phyloP scores from a whole-genome alignment of 1,284 basidiomycete genomes.

The Ceratobasidium sp. region DNA sequence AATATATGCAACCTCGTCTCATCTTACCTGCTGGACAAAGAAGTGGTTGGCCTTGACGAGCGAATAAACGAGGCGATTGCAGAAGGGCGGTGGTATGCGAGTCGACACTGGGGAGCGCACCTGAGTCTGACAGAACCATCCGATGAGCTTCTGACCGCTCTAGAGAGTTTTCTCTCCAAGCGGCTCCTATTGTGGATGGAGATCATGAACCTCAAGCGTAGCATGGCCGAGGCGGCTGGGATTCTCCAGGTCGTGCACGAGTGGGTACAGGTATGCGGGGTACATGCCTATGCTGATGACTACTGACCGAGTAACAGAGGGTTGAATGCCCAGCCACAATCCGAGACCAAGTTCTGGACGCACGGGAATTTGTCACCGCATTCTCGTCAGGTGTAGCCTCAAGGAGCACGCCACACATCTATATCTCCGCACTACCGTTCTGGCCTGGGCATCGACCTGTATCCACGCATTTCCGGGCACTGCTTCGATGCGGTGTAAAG shows the following conservation, averaged over 20 bases:
- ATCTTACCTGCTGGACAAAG: not conserved
- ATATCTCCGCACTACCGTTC: too few species aligned
- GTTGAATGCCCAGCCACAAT: too few species aligned
- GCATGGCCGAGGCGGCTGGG: not conserved
- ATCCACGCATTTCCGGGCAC: not conserved
- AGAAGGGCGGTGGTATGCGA: not conserved
- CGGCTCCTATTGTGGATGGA: constrained; percentile 30
- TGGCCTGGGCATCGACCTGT: too few species aligned
- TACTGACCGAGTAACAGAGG: too few species aligned
- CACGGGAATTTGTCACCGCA: not conserved
- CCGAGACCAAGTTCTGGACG: not conserved
- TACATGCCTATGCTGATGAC: too few species aligned
- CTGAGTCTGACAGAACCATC: not conserved
- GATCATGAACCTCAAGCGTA: constrained; percentile 4
- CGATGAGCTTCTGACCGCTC: not conserved
- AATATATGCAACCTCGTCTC: not conserved
- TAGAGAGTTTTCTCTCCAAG: not conserved
- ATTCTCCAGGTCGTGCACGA: not conserved
- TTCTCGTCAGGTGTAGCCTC: not conserved
- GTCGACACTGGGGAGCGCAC: not conserved
- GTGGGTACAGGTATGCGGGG: constrained; percentile 11
- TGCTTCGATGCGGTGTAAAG: constrained; percentile 3
- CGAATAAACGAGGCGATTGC: not conserved
- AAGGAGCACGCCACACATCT: constrained; percentile 7
- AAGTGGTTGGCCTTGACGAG: not conserved